phyloP scores from a whole-genome alignment of 495 filamentous ascomycete genomes.

The Neurospora sp. region DNA sequence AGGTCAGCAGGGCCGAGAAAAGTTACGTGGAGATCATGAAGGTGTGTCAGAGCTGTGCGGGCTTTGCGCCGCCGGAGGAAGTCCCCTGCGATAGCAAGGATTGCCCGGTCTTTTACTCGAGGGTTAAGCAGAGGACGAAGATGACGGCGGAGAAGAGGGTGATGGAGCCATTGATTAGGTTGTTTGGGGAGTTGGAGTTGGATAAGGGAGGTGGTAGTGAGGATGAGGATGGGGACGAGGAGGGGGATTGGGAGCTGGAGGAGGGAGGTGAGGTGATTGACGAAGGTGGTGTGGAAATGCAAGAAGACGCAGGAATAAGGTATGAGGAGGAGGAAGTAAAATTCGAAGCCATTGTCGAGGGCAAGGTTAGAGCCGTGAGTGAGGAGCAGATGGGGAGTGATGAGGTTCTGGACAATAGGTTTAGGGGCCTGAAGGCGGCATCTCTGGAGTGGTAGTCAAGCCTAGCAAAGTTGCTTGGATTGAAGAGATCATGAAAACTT shows the following conservation, averaged over 20 bases:
- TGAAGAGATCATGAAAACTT: neutral
- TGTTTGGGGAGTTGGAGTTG: slow-evolving; percentile 39
- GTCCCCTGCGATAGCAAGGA: slow-evolving; percentile 82
- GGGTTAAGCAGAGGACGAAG: slow-evolving; percentile 58
- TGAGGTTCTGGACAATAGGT: neutral
- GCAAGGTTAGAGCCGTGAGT: neutral
- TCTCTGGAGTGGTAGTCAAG: neutral
- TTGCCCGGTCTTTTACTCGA: slow-evolving; percentile 86
- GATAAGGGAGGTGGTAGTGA: slow-evolving; percentile 23
- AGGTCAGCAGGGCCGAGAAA: slow-evolving; percentile 54
- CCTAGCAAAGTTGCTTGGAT: neutral
- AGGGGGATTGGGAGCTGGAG: neutral
- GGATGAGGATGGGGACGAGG: neutral
- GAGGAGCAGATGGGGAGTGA: neutral
- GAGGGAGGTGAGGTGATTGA: neutral
- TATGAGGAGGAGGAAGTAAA: neutral
- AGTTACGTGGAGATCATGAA: slow-evolving; percentile 54
- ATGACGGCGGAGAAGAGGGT: slow-evolving; percentile 48
- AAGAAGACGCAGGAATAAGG: neutral
- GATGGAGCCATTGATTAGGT: slow-evolving; percentile 45
- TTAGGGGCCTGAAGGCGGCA: neutral
- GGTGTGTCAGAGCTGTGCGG: slow-evolving; percentile 76
- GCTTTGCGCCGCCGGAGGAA: slow-evolving; percentile 58
- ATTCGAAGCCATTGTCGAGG: neutral
- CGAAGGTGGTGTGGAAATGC: neutral